Percentiles rank a stretch among this genome's conserved stretches.
These are phyloP conservation scores for Macrophomina pseudophaseolina DNA, from an alignment of 2,329 filamentous ascomycete genomes.

Conservation along the genomic window DNA sequence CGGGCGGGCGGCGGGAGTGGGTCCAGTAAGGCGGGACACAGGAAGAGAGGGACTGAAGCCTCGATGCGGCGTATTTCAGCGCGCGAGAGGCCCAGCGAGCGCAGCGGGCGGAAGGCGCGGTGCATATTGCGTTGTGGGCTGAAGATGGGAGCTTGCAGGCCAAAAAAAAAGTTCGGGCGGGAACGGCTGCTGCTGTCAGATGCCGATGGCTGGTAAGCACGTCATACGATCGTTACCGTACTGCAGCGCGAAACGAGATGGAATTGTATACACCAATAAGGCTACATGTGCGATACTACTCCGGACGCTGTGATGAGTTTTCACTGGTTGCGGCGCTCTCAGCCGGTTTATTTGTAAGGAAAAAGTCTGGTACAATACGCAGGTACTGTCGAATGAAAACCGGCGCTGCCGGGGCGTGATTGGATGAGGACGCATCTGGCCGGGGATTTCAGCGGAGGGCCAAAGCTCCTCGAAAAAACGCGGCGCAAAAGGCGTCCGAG, in stretches of 20 bases:
- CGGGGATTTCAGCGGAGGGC: background rate
- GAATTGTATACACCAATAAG: no score
- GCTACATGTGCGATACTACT: no score
- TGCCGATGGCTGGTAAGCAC: background rate
- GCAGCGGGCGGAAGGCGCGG: constrained; percentile 6
- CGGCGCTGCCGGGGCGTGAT: no score
- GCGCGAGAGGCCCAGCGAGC: constrained; percentile 7
- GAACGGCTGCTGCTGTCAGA: background rate
- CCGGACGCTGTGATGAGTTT: no score
- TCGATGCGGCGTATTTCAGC: constrained; percentile 24
- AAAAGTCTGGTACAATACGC: background rate
- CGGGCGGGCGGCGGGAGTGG: background rate
- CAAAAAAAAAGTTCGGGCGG: constrained; percentile 2
- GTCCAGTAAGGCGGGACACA: constrained; percentile 41
- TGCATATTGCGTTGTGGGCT: constrained; percentile 9
- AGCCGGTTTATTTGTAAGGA: background rate
- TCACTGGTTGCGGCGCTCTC: no score
- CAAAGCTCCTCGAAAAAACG: constrained; percentile 20
- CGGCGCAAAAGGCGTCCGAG: constrained; percentile 14
- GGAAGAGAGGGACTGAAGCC: constrained; percentile 39
- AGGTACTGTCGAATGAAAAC: no score
- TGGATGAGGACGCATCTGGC: no score
- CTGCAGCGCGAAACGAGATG: no score
- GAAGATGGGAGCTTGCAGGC: background rate
- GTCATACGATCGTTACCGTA: background rate